Conservation (phyloP, 2,329 filamentous ascomycete species). For the Colletotrichum scovillei region DNA sequence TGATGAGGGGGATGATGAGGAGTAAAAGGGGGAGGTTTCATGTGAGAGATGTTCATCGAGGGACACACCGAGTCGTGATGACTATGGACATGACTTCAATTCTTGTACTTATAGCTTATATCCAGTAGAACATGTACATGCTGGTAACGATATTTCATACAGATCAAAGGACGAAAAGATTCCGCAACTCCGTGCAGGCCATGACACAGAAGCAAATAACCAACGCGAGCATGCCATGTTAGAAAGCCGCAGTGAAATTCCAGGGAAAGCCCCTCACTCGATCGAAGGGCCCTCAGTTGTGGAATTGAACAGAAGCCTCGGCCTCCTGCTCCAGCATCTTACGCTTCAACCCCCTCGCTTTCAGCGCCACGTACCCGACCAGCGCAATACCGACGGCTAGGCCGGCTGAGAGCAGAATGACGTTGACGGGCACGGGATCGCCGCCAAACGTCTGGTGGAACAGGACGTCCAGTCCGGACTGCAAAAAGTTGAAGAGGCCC, state of each 20-base stretch:
- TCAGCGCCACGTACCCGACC: constrained; percentile 71
- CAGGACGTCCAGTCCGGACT: constrained; percentile 81
- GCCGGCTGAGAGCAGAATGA: constrained; percentile 72
- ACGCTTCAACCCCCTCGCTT: constrained; percentile 49
- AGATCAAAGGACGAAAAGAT: background rate
- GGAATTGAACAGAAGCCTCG: constrained; percentile 16
- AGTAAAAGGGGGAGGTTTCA: background rate
- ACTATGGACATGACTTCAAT: background rate
- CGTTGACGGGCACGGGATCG: constrained; percentile 82
- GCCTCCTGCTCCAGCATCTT: constrained; percentile 38
- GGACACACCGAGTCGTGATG: too few species aligned
- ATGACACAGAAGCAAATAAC: background rate
- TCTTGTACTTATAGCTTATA: background rate
- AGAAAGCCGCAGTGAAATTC: background rate
- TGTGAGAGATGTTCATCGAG: background rate
- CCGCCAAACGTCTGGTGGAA: constrained; percentile 79
- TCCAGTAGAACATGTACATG: background rate
- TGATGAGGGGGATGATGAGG: constrained; percentile 25
- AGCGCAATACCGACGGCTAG: constrained; percentile 73
- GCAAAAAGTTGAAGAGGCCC: constrained; percentile 85
- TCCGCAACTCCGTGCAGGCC: background rate
- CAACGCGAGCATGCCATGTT: background rate
- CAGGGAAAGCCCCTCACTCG: background rate
- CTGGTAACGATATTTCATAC: background rate
- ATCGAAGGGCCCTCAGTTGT: background rate